These are phyloP conservation scores for Leavenworthia alabamica DNA, from an alignment of 345 rosid species.

Conservation along the genomic window DNA sequence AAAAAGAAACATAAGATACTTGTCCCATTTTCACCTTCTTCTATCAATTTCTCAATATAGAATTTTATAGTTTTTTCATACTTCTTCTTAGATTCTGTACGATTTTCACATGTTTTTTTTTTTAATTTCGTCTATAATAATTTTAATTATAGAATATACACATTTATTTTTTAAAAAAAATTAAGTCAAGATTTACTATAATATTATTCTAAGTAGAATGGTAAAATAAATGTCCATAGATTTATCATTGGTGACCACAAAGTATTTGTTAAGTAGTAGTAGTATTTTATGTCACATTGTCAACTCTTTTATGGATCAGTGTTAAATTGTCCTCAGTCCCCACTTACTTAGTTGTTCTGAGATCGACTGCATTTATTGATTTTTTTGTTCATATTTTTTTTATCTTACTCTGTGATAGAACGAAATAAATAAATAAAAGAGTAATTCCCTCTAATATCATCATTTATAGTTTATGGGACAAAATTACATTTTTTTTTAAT, in stretches of 20 bases:
- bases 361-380: constrained; percentile 21
- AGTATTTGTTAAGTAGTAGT: constrained; percentile 2
- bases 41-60: neutral
- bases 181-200: neutral
- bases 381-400: neutral
- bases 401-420: neutral
- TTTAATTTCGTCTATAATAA: neutral
- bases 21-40: constrained; percentile 16
- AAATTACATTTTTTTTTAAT: too few relatives aligned
- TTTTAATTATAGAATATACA: neutral
- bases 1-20: neutral
- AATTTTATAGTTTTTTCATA: neutral
- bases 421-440: neutral
- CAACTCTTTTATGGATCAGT: constrained; percentile 22
- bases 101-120: neutral
- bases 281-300: constrained; percentile 8
- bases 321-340: constrained; percentile 29
- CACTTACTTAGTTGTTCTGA: constrained; percentile 28
- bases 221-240: neutral
- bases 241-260: constrained; percentile 8
- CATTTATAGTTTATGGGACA: too few relatives aligned
- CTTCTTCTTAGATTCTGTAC: constrained; percentile 4
- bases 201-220: neutral
- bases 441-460: too few relatives aligned
- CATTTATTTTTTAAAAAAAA: too few relatives aligned